Evolutionary conservation across 2,329 filamentous ascomycete genomes (phyloP).

Genomic region (Alternaria dauci): DNA sequence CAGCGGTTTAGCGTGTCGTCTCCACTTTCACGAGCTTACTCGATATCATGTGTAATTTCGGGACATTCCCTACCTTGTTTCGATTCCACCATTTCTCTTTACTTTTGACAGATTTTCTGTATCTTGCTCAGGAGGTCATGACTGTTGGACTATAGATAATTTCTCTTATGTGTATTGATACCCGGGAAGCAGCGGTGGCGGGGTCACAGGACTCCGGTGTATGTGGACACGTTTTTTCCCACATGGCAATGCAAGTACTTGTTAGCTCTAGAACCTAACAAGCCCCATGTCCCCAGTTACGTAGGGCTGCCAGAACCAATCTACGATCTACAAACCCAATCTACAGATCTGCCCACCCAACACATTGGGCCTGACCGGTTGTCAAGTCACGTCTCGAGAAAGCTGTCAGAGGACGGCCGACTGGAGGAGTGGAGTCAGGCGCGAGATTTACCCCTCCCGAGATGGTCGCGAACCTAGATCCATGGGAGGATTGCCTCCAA

Average conservation of each 20-base stretch:
- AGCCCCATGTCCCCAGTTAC: constrained; percentile 5
- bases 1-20: constrained; percentile 34
- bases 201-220: constrained; percentile 29
- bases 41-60: constrained; percentile 17
- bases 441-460: constrained; percentile 13
- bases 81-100: not conserved
- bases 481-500: constrained; percentile 10
- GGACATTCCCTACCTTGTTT: constrained; percentile 2
- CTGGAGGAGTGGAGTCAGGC: constrained; percentile 5
- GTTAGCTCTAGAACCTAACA: constrained; percentile 11
- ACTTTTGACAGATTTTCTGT: constrained; percentile 3
- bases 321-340: constrained; percentile 2
- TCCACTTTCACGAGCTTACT: constrained; percentile 12
- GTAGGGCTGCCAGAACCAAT: constrained; percentile 8
- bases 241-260: constrained; percentile 12
- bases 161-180: constrained; percentile 42
- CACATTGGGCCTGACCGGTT: constrained; percentile 12
- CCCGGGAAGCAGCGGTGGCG: constrained; percentile 30
- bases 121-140: constrained; percentile 18
- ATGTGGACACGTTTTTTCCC: constrained; percentile 22
- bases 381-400: constrained; percentile 1
- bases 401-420: constrained; percentile 13
- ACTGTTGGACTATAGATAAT: constrained; percentile 23
- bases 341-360: not conserved
- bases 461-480: constrained; percentile 15